phyloP scores from a whole-genome alignment of 1,284 basidiomycete genomes.

The Neonothopanus nambi region DNA sequence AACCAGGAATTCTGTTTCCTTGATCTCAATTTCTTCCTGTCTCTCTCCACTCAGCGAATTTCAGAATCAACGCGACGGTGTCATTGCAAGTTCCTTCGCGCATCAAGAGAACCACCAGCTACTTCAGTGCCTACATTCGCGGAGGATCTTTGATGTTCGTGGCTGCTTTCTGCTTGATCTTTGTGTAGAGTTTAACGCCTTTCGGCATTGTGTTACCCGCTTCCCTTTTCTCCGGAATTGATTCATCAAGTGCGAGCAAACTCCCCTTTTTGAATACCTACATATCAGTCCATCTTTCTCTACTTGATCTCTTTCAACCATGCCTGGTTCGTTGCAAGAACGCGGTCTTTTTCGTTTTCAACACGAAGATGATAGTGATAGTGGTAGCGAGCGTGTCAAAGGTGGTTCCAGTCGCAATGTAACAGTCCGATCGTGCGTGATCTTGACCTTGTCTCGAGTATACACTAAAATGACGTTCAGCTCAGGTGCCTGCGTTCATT shows the following conservation, averaged over 20 bases:
- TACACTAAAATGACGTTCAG: slow-evolving; percentile 22
- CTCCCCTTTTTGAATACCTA: no score
- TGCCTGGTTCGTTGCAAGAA: neutral
- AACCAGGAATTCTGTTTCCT: no score
- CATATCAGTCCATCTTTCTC: no score
- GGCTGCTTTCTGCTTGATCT: no score
- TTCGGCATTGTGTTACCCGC: neutral
- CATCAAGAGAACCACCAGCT: no score
- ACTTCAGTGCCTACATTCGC: no score
- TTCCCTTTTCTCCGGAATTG: neutral
- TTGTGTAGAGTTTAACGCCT: neutral
- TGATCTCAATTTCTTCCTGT: no score
- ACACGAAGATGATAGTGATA: slow-evolving; percentile 7
- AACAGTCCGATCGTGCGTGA: neutral
- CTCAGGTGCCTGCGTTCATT: slow-evolving; percentile 54
- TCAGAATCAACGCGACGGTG: no score
- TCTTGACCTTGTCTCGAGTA: neutral
- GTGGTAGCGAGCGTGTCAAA: slow-evolving; percentile 1
- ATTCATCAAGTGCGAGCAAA: neutral
- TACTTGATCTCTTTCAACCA: neutral
- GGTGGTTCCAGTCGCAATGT: neutral
- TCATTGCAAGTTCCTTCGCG: no score
- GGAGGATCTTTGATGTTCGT: no score
- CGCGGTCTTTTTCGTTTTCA: neutral
- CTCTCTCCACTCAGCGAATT: no score